Base-by-base conservation (phyloP, 495 filamentous ascomycete genomes). In the Tetracladium marchalianum region DNA sequence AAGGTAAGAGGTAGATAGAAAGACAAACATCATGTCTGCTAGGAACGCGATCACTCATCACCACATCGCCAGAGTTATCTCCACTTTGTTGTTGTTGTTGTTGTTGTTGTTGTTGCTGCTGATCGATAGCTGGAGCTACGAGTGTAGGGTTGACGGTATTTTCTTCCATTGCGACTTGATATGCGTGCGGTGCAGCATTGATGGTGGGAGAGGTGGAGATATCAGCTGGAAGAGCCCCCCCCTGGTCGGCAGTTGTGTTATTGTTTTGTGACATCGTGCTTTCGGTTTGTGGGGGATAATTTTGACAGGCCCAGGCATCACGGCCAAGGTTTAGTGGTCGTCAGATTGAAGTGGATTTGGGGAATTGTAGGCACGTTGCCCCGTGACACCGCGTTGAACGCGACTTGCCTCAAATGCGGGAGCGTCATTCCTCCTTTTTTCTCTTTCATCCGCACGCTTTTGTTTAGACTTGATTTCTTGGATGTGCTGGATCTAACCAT, bases 1-100 rank as follows among this genome's bases (percentile, higher is more conserved):
- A 34, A 9, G 11, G 0, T 12, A 12, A 19, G n/a, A 16, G 8
- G 7, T 33, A 38, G 33, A 17, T 13, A 12, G 16, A 6, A 15
- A 5, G 31, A 50, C 50, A 19, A 46, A 60, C 58, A 38, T 35
- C 35, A 50, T 50, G 43, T 40, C 44, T 47, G 24, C 52, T 45
- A 13, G 57, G 52, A 18, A 49, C 54, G 11, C 47, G 49, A 49
- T 64, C 61, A 22, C 47, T 55, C 61, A 63, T 66, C 24, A 51
- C 41, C 12, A 58, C 38, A 40, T 66, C 63, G 38, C 46, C 49
- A 4, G 37, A 33, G 11, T 32, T 35, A 13, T 43, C 42, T 17
- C 22, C 22, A 16, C 16, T 12, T 41, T 15, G 24, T 35, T 16
- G 38, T 43, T 1, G 43, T 40, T 24, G 37, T 54, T 15, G 41